phyloP scores from a whole-genome alignment of 2,329 filamentous ascomycete genomes.

The Sporothrix euskadiensis region DNA sequence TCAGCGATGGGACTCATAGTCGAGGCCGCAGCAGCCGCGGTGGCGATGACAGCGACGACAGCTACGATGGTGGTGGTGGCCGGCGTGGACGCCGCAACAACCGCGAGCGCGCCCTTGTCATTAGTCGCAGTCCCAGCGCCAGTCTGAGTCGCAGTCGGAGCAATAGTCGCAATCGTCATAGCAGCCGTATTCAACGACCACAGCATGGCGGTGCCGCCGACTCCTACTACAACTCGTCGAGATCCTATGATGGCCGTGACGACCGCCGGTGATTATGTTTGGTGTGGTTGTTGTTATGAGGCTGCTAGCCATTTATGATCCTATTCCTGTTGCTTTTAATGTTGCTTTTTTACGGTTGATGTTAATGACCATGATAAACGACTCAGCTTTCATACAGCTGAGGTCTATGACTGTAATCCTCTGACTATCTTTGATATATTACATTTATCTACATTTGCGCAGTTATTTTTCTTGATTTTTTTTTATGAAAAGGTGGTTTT shows the following conservation, averaged over 20 bases:
- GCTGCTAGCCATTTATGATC: too few relatives aligned
- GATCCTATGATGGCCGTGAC: background rate
- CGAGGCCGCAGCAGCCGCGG: conserved; percentile 1
- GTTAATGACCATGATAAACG: background rate
- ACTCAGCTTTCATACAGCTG: background rate
- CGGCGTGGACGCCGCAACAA: conserved; percentile 34
- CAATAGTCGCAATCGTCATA: conserved; percentile 1
- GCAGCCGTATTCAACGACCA: conserved; percentile 3
- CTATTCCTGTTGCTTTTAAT: background rate
- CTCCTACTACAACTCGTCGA: conserved; percentile 29
- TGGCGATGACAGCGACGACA: conserved; percentile 25
- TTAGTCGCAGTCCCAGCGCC: conserved; percentile 28
- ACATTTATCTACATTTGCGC: too few relatives aligned
- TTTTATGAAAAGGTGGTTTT: too few relatives aligned
- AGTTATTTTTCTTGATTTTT: too few relatives aligned
- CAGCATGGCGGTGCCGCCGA: conserved; percentile 30
- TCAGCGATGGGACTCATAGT: conserved; percentile 22
- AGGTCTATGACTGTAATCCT: background rate
- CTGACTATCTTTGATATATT: background rate
- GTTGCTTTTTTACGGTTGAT: background rate
- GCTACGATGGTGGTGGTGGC: conserved; percentile 26
- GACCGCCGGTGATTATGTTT: background rate
- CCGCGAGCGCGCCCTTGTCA: conserved; percentile 28
- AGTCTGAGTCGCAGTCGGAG: conserved; percentile 25
- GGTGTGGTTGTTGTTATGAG: background rate